Evolutionary conservation across 345 rosid genomes (phyloP), one percentile per base, ranked within the genome.

Genomic region (Nephelium lappaceum): DNA sequence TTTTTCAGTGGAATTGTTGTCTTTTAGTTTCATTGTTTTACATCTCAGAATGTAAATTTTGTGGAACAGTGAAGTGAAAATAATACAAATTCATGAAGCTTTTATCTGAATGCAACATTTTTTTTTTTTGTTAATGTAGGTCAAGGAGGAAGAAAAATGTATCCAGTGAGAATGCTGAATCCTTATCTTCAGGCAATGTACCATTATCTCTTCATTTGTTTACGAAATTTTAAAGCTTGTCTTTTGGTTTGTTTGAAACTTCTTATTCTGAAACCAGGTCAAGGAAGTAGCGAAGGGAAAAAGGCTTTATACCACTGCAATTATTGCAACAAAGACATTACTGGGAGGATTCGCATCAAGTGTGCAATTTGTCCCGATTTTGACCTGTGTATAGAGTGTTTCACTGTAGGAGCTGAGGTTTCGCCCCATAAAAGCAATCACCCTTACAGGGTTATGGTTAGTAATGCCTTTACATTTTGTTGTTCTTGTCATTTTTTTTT

Each of bases 341-440:
- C 95, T 0, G 98, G 98, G 77, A 93, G 88, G 81, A 90, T 94
- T 77, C 92, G 98, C 67, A 94, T 96, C 72, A 96, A 96, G 73
- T 96, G 99, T 86, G 98, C 93, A 42, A 64, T 85, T 12, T 96
- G 99, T 87, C 93, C 98, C 60, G 99, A 96, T 88, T 96, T 96
- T 76, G 99, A 96, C 84, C 91, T 96, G 61, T 96, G 99, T 79
- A 78, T 94, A 23, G 98, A 96, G 87, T 96, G 99, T 84, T 94
- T 94, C 88, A 84, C 95, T 79, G 98, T 92, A 77, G 98, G 99
- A 64, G 98, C 93, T 4, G 98, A 96, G 90, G 91, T 96, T 82
- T 78, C 85, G 68, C 95, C 99, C 65, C 99, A 96, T 83, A 91
- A 92, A 78, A 85, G 91, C 87, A 86, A 88, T 85, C 99, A 96